These are phyloP conservation scores for Cyberlindnera xylosilytica DNA, from an alignment of 805 yeast genomes.

Conservation along the genomic window DNA sequence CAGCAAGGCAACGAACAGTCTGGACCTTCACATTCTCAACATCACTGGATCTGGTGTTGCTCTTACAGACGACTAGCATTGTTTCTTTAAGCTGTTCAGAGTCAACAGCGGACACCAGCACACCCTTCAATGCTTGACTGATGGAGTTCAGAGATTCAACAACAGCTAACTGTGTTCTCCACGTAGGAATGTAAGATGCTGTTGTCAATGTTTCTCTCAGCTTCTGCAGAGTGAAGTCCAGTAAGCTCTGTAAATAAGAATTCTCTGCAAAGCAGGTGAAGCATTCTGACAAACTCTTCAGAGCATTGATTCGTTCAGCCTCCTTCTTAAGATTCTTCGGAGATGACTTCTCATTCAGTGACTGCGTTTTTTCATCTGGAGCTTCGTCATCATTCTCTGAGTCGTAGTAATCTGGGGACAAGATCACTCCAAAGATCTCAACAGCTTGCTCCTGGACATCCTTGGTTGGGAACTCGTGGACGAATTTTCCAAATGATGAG, in stretches of 20 bases:
- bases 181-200: conserved; percentile 39
- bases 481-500: conserved; percentile 48
- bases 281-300: conserved; percentile 36
- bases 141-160: conserved; percentile 38
- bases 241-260: too few relatives aligned
- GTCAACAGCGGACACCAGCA: conserved; percentile 10
- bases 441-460: conserved; percentile 34
- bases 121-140: conserved; percentile 13
- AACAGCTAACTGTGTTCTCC: conserved; percentile 56
- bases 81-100: conserved; percentile 9
- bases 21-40: conserved; percentile 62
- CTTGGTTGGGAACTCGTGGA: conserved; percentile 34
- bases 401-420: conserved; percentile 38
- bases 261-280: conserved; percentile 28
- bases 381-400: conserved; percentile 40
- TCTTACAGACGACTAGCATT: conserved; percentile 27
- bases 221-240: conserved; percentile 19
- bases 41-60: conserved; percentile 37
- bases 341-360: conserved; percentile 36
- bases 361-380: conserved; percentile 26
- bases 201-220: conserved; percentile 28
- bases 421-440: conserved; percentile 29
- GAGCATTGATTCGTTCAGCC: conserved; percentile 39
- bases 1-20: conserved; percentile 36
- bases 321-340: conserved; percentile 45